These are phyloP conservation scores for Adansonia grandidieri DNA, from an alignment of 441 rosid species.

Conservation along the genomic window DNA sequence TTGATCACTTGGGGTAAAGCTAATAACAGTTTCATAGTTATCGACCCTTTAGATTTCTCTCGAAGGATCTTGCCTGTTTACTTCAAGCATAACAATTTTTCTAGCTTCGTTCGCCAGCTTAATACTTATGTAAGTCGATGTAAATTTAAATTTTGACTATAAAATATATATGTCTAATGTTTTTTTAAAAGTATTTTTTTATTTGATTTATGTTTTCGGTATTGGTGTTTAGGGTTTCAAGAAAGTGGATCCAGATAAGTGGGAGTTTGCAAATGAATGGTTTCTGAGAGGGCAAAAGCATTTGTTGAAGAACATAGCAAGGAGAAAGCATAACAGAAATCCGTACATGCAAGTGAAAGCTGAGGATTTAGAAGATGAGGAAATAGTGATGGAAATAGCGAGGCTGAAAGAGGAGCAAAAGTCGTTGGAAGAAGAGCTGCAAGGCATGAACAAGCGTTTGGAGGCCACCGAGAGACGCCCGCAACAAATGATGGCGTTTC, in stretches of 20 bases:
- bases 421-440: constrained; percentile 60
- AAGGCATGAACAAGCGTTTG: constrained; percentile 68
- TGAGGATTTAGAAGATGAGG: constrained; percentile 66
- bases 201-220: not conserved
- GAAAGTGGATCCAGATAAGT: constrained; percentile 71
- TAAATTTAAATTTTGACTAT: not conserved
- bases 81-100: constrained; percentile 73
- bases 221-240: constrained; percentile 54
- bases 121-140: constrained; percentile 58
- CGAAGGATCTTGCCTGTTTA: constrained; percentile 54
- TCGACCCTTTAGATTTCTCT: constrained; percentile 62
- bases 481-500: constrained; percentile 81
- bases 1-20: constrained; percentile 60
- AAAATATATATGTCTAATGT: not conserved
- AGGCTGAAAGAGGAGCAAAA: constrained; percentile 77
- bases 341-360: constrained; percentile 34
- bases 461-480: constrained; percentile 86
- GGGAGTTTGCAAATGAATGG: constrained; percentile 81
- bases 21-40: constrained; percentile 64
- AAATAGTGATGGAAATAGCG: constrained; percentile 65
- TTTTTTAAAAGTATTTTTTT: not conserved
- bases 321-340: constrained; percentile 53
- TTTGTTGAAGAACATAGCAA: constrained; percentile 51
- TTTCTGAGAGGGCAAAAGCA: constrained; percentile 68
- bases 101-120: constrained; percentile 73